Percentiles rank a stretch among this genome's conserved stretches.
phyloP scores from a whole-genome alignment of 2,329 filamentous ascomycete species.

The Sarocladium brachiariae region DNA sequence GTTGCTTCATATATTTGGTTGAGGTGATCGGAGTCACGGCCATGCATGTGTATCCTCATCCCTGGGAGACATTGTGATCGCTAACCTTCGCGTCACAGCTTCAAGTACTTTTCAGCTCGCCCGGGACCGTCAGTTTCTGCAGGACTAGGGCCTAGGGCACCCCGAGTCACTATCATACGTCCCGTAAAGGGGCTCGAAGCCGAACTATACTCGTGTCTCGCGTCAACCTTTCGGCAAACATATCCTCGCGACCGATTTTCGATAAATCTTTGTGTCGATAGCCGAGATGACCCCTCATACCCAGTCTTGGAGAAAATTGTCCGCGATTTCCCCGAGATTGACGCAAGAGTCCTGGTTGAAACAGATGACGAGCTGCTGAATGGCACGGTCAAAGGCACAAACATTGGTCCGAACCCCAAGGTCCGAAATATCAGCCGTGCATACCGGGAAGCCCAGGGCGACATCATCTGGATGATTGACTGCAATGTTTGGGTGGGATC shows the following conservation, averaged over 20 bases:
- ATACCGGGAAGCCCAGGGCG: slow-evolving; percentile 79
- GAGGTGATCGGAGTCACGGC: slow-evolving; percentile 50
- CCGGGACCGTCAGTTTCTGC: slow-evolving; percentile 45
- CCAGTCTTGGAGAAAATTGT: slow-evolving; percentile 66
- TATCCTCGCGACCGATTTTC: slow-evolving; percentile 74
- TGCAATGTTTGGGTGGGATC: slow-evolving; percentile 90
- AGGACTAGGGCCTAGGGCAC: slow-evolving; percentile 47
- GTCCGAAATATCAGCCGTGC: slow-evolving; percentile 93
- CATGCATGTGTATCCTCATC: slow-evolving; percentile 36
- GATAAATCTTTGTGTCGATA: slow-evolving; percentile 75
- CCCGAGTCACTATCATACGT: slow-evolving; percentile 83
- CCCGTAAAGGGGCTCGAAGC: slow-evolving; percentile 91
- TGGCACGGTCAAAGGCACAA: slow-evolving; percentile 1
- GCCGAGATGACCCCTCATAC: slow-evolving; percentile 67
- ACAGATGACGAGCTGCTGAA: slow-evolving; percentile 56
- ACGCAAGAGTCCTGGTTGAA: slow-evolving; percentile 72
- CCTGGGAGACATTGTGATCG: not conserved
- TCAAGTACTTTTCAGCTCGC: slow-evolving; percentile 44
- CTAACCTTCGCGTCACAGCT: slow-evolving; percentile 28
- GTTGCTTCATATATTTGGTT: slow-evolving; percentile 42
- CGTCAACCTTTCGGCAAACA: slow-evolving; percentile 73
- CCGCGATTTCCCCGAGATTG: slow-evolving; percentile 62
- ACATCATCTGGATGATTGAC: slow-evolving; percentile 91
- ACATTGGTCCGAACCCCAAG: slow-evolving; percentile 94
- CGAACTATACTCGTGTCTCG: slow-evolving; percentile 84